A percentile compares a stretch with the other conserved stretches of the same genome.
Evolutionary conservation across 2,329 filamentous ascomycete genomes (phyloP).

Genomic region (Botrytis elliptica): DNA sequence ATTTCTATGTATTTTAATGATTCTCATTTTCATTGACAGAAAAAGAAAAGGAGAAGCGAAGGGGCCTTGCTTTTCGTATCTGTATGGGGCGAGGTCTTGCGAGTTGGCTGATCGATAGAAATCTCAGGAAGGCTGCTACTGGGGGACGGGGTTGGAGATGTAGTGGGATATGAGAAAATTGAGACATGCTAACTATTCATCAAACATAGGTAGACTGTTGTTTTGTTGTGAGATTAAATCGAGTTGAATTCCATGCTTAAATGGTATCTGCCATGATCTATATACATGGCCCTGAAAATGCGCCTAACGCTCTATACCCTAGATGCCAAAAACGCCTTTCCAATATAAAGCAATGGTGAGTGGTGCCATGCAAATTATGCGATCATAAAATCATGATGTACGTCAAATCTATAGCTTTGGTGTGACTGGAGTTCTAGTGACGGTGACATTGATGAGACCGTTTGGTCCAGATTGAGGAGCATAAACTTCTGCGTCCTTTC

Average conservation of each 20-base stretch:
- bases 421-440: conserved; percentile 52
- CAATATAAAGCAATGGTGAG: neutral
- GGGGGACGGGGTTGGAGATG: neutral
- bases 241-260: conserved; percentile 14
- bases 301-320: conserved; percentile 5
- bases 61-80: neutral
- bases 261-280: conserved; percentile 14
- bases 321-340: conserved; percentile 16
- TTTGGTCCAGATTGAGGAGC: conserved; percentile 91
- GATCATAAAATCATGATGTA: neutral
- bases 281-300: conserved; percentile 3
- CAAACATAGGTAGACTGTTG: too few species aligned
- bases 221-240: conserved; percentile 26
- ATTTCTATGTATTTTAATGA: neutral
- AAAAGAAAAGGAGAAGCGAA: neutral
- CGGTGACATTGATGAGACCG: conserved; percentile 91
- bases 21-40: neutral
- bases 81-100: neutral
- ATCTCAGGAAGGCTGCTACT: neutral
- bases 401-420: conserved; percentile 33
- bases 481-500: conserved; percentile 92
- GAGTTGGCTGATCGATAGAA: neutral
- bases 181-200: neutral
- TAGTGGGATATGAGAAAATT: neutral
- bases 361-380: neutral